A percentile compares a stretch with the other conserved stretches of the same genome.
Conservation (phyloP, 2,329 filamentous ascomycete genomes). For the Alternaria triticina region DNA sequence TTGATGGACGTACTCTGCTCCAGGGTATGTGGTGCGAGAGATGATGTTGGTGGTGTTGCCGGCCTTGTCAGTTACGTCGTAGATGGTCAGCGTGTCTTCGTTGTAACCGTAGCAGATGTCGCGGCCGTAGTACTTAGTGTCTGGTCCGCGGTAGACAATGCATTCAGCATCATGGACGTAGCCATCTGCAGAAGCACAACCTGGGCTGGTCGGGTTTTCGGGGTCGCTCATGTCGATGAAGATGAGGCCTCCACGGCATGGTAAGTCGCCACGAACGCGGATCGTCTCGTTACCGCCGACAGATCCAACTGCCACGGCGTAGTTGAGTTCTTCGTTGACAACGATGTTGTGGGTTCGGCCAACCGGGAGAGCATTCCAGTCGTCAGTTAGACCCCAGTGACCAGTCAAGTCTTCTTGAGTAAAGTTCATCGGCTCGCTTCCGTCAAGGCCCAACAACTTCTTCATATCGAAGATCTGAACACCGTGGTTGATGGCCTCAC, state of each 20-base stretch:
- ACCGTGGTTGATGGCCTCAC: constrained; percentile 52
- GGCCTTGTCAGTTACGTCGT: constrained; percentile 58
- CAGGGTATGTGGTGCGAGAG: constrained; percentile 59
- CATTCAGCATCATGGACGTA: constrained; percentile 68
- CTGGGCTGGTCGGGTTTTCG: constrained; percentile 57
- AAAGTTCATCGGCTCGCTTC: constrained; percentile 31
- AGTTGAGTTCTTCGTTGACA: constrained; percentile 39
- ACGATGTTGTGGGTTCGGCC: constrained; percentile 44
- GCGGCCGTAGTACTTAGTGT: constrained; percentile 53
- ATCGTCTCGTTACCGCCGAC: constrained; percentile 34
- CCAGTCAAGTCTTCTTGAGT: constrained; percentile 34
- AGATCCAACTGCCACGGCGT: constrained; percentile 37
- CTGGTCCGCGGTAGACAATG: constrained; percentile 60
- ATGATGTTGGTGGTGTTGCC: constrained; percentile 52
- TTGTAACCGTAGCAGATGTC: constrained; percentile 65
- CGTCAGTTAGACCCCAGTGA: constrained; percentile 18
- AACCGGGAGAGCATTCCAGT: constrained; percentile 29
- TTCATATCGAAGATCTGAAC: constrained; percentile 68
- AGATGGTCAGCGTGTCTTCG: constrained; percentile 58
- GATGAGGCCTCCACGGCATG: constrained; percentile 60
- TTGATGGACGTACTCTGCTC: constrained; percentile 63
- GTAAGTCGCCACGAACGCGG: constrained; percentile 29
- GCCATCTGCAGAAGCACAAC: constrained; percentile 60
- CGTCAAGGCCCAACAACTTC: constrained; percentile 45
- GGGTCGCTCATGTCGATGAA: constrained; percentile 63